Evolutionary conservation across 345 rosid species (phyloP), one percentile per base, ranked within the genome.

Genomic region (Sonneratia caseolaris): DNA sequence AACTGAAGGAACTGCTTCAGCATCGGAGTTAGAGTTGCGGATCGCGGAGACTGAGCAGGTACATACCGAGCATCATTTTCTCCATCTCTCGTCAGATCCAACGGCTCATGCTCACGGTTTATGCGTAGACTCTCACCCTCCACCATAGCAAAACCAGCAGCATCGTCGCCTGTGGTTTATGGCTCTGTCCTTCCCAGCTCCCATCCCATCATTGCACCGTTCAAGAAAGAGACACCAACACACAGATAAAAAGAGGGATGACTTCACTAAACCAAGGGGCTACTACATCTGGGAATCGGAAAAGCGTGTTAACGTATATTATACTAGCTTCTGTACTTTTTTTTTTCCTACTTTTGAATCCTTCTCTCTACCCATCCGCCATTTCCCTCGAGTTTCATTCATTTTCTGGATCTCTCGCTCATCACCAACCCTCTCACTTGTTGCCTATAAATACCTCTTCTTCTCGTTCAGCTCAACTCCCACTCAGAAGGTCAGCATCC

Each of bases 51-150:
- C 32, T 9, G 53, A 11, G 53, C 53, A 48, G 53, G 3, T 45
- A 7, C 12, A 10, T 45, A 14, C 49, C 1, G 22, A 15, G 0
- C 59, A 53, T 16, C 45, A 4, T 42, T 42, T 42, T 42, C 35
- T 14, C 2, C 27, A n/a, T 4, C 3, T n/a, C 7, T 18, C 61
- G 1, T 35, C 37, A 2, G 37, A 62, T 62, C 66, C 37, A 62
- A 35, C 66, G 66, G 66, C 66, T 62, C 38, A 62, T 19, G 66
- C 66, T 62, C 38, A 62, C 37, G 11, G 66, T 62, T 27, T 62
- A 2, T 62, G 19, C 21, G 66, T 35, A 14, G 66, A 11, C 38
- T 27, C 19, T 32, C 66, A 1, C 37, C 66, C 1, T 9, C 12
- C 35, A 22, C 14, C 45, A n/a, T n/a, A 42, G 45, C 3, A 62